Percentiles rank a stretch among this genome's conserved stretches.
Conservation (phyloP, 768 basidiomycete species). For the Rhodocollybia butyracea region DNA sequence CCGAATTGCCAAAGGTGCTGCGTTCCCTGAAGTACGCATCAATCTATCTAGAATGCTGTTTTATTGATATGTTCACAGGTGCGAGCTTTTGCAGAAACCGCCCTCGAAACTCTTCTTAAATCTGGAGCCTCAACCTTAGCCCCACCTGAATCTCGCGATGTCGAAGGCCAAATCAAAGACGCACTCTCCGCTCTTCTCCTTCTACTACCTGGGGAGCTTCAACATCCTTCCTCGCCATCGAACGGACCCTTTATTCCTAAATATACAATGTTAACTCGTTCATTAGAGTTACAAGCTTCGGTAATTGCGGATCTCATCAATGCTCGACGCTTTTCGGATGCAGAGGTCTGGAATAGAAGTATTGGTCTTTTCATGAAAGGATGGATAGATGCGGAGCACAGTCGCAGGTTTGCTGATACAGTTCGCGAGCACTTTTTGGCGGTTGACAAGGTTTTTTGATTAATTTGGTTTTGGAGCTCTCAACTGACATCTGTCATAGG, state of each 20-base stretch:
- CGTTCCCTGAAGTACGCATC: conserved; percentile 83
- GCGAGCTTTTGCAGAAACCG: conserved; percentile 87
- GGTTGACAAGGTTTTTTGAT: conserved; percentile 56
- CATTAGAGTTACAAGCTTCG: conserved; percentile 69
- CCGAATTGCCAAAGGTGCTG: conserved; percentile 85
- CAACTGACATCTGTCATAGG: conserved; percentile 31
- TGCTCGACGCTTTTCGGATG: conserved; percentile 51
- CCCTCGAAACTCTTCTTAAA: conserved; percentile 74
- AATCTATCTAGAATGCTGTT: conserved; percentile 8
- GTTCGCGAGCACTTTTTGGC: conserved; percentile 73
- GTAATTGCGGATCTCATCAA: conserved; percentile 77
- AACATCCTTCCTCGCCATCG: conserved; percentile 35
- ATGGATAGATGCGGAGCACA: conserved; percentile 61
- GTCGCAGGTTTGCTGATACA: conserved; percentile 52
- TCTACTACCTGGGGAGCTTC: conserved; percentile 51
- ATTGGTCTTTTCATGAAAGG: conserved; percentile 67
- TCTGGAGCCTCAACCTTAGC: conserved; percentile 80
- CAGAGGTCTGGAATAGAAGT: conserved; percentile 62
- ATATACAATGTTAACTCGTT: conserved; percentile 54
- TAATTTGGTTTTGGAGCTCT: conserved; percentile 13
- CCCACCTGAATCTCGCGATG: conserved; percentile 66
- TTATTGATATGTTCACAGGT: conserved; percentile 41
- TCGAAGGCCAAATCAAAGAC: conserved; percentile 58
- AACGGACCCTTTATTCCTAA: conserved; percentile 53
- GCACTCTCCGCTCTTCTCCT: conserved; percentile 55